phyloP scores from a whole-genome alignment of 2,329 filamentous ascomycete genomes.

The Fusarium penzigii region DNA sequence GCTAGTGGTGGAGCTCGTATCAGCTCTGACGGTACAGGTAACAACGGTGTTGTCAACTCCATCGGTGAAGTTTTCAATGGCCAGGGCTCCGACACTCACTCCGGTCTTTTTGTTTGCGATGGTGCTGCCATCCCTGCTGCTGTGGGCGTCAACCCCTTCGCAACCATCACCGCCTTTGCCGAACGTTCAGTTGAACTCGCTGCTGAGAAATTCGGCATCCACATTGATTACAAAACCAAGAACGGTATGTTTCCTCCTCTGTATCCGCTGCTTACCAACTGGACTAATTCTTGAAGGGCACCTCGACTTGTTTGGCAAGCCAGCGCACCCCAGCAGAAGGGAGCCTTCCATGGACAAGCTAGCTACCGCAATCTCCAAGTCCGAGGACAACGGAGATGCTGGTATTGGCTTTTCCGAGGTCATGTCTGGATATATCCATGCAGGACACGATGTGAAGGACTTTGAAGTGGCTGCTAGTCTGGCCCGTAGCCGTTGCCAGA shows the following conservation, averaged over 20 bases:
- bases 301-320: slow-evolving; percentile 57
- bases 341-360: slow-evolving; percentile 1
- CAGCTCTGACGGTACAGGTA: slow-evolving; percentile 57
- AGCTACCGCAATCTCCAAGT: slow-evolving; percentile 1
- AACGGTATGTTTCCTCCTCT: slow-evolving; percentile 12
- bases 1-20: slow-evolving; percentile 59
- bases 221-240: slow-evolving; percentile 17
- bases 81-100: slow-evolving; percentile 49
- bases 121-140: slow-evolving; percentile 62
- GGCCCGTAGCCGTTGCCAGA: slow-evolving; percentile 47
- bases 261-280: not conserved
- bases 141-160: slow-evolving; percentile 66
- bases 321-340: slow-evolving; percentile 44
- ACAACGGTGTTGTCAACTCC: slow-evolving; percentile 61
- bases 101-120: slow-evolving; percentile 63
- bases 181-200: slow-evolving; percentile 57
- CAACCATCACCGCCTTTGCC: slow-evolving; percentile 68
- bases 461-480: slow-evolving; percentile 12
- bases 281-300: not conserved
- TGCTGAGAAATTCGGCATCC: slow-evolving; percentile 8
- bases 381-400: slow-evolving; percentile 33
- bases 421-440: slow-evolving; percentile 63
- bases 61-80: slow-evolving; percentile 61
- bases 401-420: slow-evolving; percentile 63
- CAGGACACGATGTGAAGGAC: slow-evolving; percentile 3